phyloP scores from a whole-genome alignment of 169 alveolate species.

The Plasmodium berghei region DNA sequence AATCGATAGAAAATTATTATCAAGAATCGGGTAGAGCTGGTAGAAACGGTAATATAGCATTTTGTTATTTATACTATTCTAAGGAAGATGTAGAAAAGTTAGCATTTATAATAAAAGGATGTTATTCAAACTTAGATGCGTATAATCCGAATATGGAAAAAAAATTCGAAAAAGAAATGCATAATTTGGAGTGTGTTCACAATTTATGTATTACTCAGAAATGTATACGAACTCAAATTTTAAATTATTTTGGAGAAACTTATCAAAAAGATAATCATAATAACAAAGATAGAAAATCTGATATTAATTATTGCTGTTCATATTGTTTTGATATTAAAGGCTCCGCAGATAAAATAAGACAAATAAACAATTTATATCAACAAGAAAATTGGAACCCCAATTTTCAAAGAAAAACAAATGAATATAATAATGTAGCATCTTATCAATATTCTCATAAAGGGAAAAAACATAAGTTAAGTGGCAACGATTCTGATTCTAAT shows the following conservation, averaged over 20 bases:
- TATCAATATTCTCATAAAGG: background rate
- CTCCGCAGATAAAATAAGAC: slow-evolving; percentile 30
- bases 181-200: slow-evolving; percentile 62
- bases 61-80: slow-evolving; percentile 85
- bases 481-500: slow-evolving; percentile 2
- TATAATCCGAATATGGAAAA: slow-evolving; percentile 22
- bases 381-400: slow-evolving; percentile 7
- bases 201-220: slow-evolving; percentile 49
- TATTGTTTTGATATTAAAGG: slow-evolving; percentile 51
- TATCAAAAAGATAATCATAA: background rate
- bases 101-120: slow-evolving; percentile 41
- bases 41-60: slow-evolving; percentile 94
- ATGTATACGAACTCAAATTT: slow-evolving; percentile 57
- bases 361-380: slow-evolving; percentile 19
- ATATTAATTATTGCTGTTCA: slow-evolving; percentile 47
- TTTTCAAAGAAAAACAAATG: background rate
- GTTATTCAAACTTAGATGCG: slow-evolving; percentile 23
- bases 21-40: slow-evolving; percentile 99
- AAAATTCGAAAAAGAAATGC: slow-evolving; percentile 63
- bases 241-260: slow-evolving; percentile 45
- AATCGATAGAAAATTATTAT: slow-evolving; percentile 93
- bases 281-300: background rate
- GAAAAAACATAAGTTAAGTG: slow-evolving; percentile 12
- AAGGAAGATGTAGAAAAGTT: slow-evolving; percentile 80
- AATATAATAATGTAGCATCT: background rate